These are phyloP conservation scores for Plasmodium yoelii DNA, from an alignment of 169 alveolate genomes.

Conservation along the genomic window DNA sequence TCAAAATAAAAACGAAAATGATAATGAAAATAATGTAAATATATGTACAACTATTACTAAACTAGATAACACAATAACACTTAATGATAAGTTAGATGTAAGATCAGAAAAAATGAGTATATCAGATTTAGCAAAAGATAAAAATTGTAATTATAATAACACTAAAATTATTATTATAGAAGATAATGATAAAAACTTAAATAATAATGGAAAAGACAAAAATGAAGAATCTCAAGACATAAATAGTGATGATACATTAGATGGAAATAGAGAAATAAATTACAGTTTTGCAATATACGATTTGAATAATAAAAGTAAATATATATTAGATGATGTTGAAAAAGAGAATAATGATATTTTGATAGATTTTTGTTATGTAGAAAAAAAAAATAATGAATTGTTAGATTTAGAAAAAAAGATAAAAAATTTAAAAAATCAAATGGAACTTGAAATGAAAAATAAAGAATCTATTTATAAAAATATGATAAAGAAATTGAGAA, in stretches of 20 bases:
- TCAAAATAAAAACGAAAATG: neutral
- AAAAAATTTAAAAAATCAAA: slow-evolving; percentile 55
- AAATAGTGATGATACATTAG: neutral
- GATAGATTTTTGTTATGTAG: slow-evolving; percentile 67
- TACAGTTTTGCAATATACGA: slow-evolving; percentile 39
- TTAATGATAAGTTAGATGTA: neutral
- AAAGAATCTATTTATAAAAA: slow-evolving; percentile 71
- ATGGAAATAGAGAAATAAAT: slow-evolving; percentile 3
- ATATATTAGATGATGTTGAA: slow-evolving; percentile 52
- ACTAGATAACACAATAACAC: neutral
- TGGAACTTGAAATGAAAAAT: slow-evolving; percentile 75
- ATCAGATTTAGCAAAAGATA: slow-evolving; percentile 17
- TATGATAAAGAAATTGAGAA: slow-evolving; percentile 57
- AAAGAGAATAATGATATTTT: slow-evolving; percentile 58
- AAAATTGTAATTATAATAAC: neutral
- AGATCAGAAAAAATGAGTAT: neutral
- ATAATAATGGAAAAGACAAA: neutral
- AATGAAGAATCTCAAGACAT: neutral
- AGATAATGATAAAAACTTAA: neutral
- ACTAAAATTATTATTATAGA: neutral
- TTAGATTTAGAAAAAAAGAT: slow-evolving; percentile 68
- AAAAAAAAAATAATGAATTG: slow-evolving; percentile 52
- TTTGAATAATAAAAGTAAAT: slow-evolving; percentile 33
- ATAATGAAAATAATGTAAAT: neutral
- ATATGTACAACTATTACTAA: neutral